These are phyloP conservation scores for Acanthamoeba castellanii DNA, from an alignment of 208 protist genomes.

Conservation along the genomic window DNA sequence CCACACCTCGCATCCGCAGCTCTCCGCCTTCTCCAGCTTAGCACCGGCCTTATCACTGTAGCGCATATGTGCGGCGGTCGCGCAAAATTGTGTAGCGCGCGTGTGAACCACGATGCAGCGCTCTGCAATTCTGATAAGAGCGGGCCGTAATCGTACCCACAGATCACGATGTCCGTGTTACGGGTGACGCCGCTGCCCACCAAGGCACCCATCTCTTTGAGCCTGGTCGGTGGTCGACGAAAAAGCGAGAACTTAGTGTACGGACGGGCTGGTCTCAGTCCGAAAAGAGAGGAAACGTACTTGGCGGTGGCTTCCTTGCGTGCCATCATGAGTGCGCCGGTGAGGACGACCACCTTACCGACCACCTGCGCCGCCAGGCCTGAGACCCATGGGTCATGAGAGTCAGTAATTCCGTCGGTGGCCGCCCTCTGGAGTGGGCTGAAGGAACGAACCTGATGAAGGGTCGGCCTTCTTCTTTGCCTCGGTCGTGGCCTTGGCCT, in stretches of 20 bases:
- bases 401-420: neutral
- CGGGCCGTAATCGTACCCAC: neutral
- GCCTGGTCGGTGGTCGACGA: neutral
- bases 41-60: constrained; percentile 26
- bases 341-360: constrained; percentile 36
- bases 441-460: neutral
- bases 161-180: constrained; percentile 41
- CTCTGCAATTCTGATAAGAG: too few relatives aligned
- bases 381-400: neutral
- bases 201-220: constrained; percentile 10
- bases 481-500: neutral
- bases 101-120: too few relatives aligned
- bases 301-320: constrained; percentile 64
- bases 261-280: too few relatives aligned
- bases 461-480: neutral
- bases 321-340: constrained; percentile 23
- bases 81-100: too few relatives aligned
- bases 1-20: constrained; percentile 18
- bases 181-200: constrained; percentile 6
- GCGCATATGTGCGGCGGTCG: neutral
- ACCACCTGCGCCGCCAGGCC: neutral
- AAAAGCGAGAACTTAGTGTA: neutral
- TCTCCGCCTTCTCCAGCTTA: constrained; percentile 49
- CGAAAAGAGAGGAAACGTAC: neutral
- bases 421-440: neutral